Base-by-base conservation (phyloP, 805 yeast genomes). In the Nakazawaea ishiwadae region DNA sequence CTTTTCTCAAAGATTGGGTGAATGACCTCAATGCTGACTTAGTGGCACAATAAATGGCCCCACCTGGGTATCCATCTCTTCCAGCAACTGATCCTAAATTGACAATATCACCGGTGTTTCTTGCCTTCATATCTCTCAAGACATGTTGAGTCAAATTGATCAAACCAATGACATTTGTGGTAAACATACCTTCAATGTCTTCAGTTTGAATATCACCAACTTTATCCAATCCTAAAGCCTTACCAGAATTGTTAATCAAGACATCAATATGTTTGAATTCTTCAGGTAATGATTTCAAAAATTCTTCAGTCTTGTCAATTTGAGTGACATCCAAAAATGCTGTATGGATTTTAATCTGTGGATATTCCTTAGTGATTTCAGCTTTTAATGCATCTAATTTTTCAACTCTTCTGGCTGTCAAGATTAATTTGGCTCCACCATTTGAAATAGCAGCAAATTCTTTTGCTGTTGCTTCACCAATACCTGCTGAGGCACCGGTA, bases 391-490 rank as follows among this genome's bases (percentile, higher is more conserved):
- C 66, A 19, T 72, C 63, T 38, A 86, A 62, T 46, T 77, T 77
- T 5, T 80, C 86, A 29, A 71, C 49, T 64, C 96, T 79, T 63
- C 96, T 78, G 3, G 96, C 96, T 3, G 89, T 73, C 18, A 88
- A 69, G 47, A 88, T 69, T 51, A 88, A 71, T 53, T 83, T 81
- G 51, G 84, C 58, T 10, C 81, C 59, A 24, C 96, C 95, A 36
- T 76, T 68, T 17, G 91, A 70, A 12, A 88, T 86, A 17, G 58
- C 59, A 12, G 76, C 75, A 45, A 68, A 56, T 48, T 68, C 73
- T 41, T 54, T 56, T 19, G 75, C 76, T 17, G 72, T 68, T 28
- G 73, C 72, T 24, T 62, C 67, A 2, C 77, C 77, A 43, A 71
- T 71, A 19, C 77, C 75, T 2, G 73, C 62, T 21, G 73, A 66